A percentile compares a stretch with the other conserved stretches of the same genome.
These are phyloP conservation scores for Phlebiopsis gigantea DNA, from an alignment of 768 basidiomycete species.

Conservation along the genomic window DNA sequence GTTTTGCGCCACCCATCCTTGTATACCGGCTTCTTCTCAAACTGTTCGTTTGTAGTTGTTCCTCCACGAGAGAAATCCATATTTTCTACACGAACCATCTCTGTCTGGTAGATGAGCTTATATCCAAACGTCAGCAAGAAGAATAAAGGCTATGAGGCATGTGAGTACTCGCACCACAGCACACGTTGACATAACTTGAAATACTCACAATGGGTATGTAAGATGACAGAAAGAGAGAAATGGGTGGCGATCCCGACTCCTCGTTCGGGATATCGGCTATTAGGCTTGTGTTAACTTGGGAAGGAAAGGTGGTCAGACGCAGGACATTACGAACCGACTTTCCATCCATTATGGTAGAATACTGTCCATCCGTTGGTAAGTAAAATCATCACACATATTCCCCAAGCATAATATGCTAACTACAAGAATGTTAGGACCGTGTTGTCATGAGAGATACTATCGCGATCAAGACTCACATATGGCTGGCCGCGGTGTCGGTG, in stretches of 20 bases:
- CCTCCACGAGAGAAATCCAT: constrained; percentile 19
- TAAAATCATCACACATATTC: constrained; percentile 19
- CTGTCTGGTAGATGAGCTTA: constrained; percentile 24
- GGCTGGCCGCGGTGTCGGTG: constrained; percentile 21
- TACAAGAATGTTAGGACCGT: constrained; percentile 1
- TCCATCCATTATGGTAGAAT: constrained; percentile 21
- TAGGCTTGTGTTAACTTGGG: too few relatives aligned
- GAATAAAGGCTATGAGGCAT: constrained; percentile 18
- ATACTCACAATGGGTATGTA: neutral
- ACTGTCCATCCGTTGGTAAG: constrained; percentile 24
- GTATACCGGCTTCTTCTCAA: too few relatives aligned
- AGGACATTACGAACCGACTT: constrained; percentile 18
- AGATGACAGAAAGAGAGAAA: neutral
- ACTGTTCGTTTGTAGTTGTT: too few relatives aligned
- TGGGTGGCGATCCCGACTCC: too few relatives aligned
- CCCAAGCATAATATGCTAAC: constrained; percentile 24
- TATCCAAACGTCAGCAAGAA: constrained; percentile 20
- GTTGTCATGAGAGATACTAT: neutral
- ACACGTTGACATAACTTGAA: neutral
- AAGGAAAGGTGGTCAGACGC: too few relatives aligned
- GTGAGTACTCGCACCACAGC: neutral
- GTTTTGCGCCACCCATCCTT: too few relatives aligned
- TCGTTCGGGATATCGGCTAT: too few relatives aligned
- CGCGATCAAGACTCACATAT: constrained; percentile 15
- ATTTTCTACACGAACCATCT: constrained; percentile 18